A percentile compares a stretch with the other conserved stretches of the same genome.
phyloP scores from a whole-genome alignment of 306 rosid species.

The Acacia crassicarpa region DNA sequence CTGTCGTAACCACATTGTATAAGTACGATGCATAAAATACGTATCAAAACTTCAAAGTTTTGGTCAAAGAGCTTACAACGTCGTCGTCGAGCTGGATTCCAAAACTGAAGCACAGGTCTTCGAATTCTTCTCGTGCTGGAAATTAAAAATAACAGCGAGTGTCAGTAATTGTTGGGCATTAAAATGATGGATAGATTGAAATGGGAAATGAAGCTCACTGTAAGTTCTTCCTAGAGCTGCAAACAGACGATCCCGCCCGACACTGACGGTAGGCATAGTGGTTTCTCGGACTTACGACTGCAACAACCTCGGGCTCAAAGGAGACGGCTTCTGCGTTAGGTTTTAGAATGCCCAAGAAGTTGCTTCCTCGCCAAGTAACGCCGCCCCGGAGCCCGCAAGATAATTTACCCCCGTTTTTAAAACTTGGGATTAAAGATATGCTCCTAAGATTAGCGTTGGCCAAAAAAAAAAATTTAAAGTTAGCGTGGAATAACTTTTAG shows the following conservation, averaged over 20 bases:
- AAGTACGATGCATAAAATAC: neutral
- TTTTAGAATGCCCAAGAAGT: neutral
- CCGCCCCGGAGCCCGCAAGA: neutral
- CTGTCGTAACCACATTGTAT: neutral
- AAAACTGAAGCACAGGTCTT: slow-evolving; percentile 4
- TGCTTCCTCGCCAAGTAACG: neutral
- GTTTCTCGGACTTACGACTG: neutral
- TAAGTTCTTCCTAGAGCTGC: neutral
- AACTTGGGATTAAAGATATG: too few species aligned
- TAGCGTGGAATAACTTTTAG: too few species aligned
- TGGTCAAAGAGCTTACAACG: neutral
- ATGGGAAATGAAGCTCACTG: neutral
- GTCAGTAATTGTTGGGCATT: neutral
- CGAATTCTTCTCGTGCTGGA: neutral
- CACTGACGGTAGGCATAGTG: neutral
- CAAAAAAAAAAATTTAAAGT: too few species aligned
- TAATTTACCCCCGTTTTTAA: neutral
- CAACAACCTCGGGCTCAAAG: neutral
- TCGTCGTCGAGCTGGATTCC: slow-evolving; percentile 4
- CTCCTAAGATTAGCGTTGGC: too few species aligned
- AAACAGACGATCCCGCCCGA: slow-evolving; percentile 4
- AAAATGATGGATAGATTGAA: neutral
- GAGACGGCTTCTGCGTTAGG: too few species aligned
- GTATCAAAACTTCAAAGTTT: neutral
- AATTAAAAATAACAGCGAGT: neutral